Base-by-base conservation (phyloP, 805 yeast species). In the Cyberlindnera japonica region DNA sequence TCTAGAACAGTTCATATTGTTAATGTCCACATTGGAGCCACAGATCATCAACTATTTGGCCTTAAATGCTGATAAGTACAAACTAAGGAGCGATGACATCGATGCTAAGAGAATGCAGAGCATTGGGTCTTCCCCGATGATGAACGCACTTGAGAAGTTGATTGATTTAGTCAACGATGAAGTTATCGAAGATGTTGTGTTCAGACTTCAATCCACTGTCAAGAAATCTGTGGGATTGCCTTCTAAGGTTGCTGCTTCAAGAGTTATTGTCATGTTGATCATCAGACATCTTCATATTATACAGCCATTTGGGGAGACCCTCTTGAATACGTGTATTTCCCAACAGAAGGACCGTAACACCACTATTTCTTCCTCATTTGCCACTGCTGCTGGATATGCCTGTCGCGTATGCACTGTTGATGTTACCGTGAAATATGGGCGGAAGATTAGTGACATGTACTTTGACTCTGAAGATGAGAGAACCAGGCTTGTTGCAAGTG, bases 11-110 rank as follows among this genome's bases (percentile, higher is more conserved):
- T 72, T 93, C 54, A 68, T 84, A 5, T 62, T 72, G 6, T 65
- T 88, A 44, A 78, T 91, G 78, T 86, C 96, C 0, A 81, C 93
- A 0, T 69, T 91, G 30, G 99, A 93, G 55, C 98, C 98, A 0
- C 96, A 90, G 56, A 78, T 84, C 2, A 74, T 87, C 47, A 91
- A 93, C 55, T 91, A 89, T 53, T 63, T 91, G 43, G 79, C 93
- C 0, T 67, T 91, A 45, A 90, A 93, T 62, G 96, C 97, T 1
- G 90, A 79, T 44, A 91, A 89, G 59, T 89, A 83, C 57, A 88
- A 89, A 31, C 58, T 89, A 43, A 79, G 78, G 37, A 67, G 79
- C 7, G 74, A 76, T 42, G 85, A 79, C 28, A 77, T 91, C 44
- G 97, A 93, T 60, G 78, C 86, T 0, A 79, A 79, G 37, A 72